Percentiles rank a stretch among this genome's conserved stretches.
Conservation (phyloP, 2,329 filamentous ascomycete species). For the Ophiognomonia clavigignenti-juglandacearum region DNA sequence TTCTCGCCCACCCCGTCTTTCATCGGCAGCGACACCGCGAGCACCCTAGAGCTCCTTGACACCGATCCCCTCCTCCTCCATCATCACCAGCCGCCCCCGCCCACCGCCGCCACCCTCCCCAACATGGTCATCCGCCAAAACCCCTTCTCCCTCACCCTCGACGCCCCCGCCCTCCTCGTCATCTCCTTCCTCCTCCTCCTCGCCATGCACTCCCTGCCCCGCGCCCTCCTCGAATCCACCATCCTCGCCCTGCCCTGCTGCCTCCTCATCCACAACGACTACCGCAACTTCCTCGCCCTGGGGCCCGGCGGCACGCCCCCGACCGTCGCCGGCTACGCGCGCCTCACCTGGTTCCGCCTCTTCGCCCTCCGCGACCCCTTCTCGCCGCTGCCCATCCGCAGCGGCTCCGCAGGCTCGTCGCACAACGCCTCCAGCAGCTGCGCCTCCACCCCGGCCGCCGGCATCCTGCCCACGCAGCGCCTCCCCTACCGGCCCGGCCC, state of each 20-base stretch:
- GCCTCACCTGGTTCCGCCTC: conserved; percentile 66
- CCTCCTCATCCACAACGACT: conserved; percentile 63
- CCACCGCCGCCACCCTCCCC: too few species aligned
- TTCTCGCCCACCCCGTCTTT: background rate
- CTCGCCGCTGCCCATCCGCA: conserved; percentile 41
- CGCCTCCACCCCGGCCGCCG: conserved; percentile 46
- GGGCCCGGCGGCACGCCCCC: conserved; percentile 77
- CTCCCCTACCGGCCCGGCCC: conserved; percentile 59
- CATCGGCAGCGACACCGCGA: background rate
- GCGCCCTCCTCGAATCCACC: conserved; percentile 42
- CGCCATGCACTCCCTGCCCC: conserved; percentile 46
- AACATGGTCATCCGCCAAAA: conserved; percentile 43
- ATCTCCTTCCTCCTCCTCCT: conserved; percentile 42
- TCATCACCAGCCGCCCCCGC: too few species aligned
- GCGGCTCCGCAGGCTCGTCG: too few species aligned
- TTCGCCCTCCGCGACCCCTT: conserved; percentile 70
- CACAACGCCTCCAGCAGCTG: conserved; percentile 40
- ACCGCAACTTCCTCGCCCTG: conserved; percentile 68
- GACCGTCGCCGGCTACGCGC: conserved; percentile 67
- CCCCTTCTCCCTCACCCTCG: conserved; percentile 48
- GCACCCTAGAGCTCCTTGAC: too few species aligned
- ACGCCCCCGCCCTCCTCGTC: conserved; percentile 42
- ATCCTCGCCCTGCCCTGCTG: conserved; percentile 44
- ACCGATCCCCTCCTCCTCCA: too few species aligned
- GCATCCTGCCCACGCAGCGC: conserved; percentile 48